A percentile compares a stretch with the other conserved stretches of the same genome.
phyloP scores from a whole-genome alignment of 768 basidiomycete genomes.

The Nidularia pulvinata region DNA sequence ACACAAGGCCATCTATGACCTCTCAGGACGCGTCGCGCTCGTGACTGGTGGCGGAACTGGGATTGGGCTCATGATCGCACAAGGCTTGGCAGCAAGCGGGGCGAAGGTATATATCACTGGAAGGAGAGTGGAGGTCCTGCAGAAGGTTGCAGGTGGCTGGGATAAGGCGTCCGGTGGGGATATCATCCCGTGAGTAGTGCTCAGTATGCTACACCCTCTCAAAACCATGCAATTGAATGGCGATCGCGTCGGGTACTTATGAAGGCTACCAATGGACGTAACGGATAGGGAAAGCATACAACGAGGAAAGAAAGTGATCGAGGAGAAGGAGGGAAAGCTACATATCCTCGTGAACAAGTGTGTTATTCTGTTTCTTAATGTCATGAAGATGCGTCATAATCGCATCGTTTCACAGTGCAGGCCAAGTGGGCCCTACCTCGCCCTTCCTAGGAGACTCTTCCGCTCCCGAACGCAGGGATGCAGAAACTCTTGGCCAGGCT shows the following conservation, averaged over 20 bases:
- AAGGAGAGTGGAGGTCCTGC: constrained; percentile 63
- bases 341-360: constrained; percentile 88
- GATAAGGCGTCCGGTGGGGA: constrained; percentile 43
- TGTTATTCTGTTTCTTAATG: constrained; percentile 13
- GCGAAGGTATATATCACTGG: constrained; percentile 84
- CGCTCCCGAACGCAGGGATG: constrained; percentile 58
- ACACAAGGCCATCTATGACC: constrained; percentile 41
- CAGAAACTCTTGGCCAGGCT: constrained; percentile 65
- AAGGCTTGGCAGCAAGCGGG: constrained; percentile 74
- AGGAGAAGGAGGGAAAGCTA: constrained; percentile 63
- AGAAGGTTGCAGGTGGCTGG: constrained; percentile 52
- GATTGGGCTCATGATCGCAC: constrained; percentile 64
- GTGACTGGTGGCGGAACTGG: constrained; percentile 57
- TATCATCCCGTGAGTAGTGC: constrained; percentile 61
- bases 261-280: constrained; percentile 69
- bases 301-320: constrained; percentile 49
- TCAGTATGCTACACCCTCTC: no score
- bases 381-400: no score
- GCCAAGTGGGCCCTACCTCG: constrained; percentile 67
- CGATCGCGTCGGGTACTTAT: constrained; percentile 4
- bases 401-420: constrained; percentile 58
- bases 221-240: no score
- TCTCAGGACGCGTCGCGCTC: constrained; percentile 56
- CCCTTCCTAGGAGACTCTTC: constrained; percentile 54
- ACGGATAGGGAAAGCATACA: constrained; percentile 69